phyloP scores from a whole-genome alignment of 257 asterid genomes.

The Lycium ferocissimum region DNA sequence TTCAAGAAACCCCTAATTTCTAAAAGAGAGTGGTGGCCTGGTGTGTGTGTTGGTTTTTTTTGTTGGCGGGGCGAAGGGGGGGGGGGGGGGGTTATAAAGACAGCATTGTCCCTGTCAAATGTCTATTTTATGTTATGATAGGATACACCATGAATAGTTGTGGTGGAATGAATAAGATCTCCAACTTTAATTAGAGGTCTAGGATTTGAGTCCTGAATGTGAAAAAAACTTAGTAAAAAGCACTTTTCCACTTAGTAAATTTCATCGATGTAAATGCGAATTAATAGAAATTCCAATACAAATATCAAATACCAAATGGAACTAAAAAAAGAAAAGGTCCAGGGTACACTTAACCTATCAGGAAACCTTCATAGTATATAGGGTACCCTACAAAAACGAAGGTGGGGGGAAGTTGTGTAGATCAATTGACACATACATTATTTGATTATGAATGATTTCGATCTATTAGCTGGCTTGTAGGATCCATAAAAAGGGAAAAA shows the following conservation, averaged over 20 bases:
- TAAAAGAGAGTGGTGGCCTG: not conserved
- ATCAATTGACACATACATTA: conserved; percentile 13
- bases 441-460: conserved; percentile 20
- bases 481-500: not conserved
- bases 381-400: conserved; percentile 21
- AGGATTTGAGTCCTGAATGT: not conserved
- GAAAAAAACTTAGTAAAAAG: not conserved
- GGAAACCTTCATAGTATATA: not conserved
- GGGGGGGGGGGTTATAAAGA: not conserved
- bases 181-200: not conserved
- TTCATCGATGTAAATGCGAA: not conserved
- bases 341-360: conserved; percentile 10
- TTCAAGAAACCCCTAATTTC: not conserved
- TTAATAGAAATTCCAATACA: not conserved
- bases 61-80: too few relatives aligned
- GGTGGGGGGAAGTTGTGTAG: not conserved
- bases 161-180: not conserved
- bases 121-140: not conserved
- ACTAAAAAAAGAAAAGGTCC: not conserved
- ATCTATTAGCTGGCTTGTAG: conserved; percentile 28
- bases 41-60: too few relatives aligned
- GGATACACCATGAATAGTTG: not conserved
- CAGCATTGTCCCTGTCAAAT: not conserved
- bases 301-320: not conserved
- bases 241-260: not conserved